Conservation (phyloP, 495 filamentous ascomycete genomes). For the Oidiodendron maius region DNA sequence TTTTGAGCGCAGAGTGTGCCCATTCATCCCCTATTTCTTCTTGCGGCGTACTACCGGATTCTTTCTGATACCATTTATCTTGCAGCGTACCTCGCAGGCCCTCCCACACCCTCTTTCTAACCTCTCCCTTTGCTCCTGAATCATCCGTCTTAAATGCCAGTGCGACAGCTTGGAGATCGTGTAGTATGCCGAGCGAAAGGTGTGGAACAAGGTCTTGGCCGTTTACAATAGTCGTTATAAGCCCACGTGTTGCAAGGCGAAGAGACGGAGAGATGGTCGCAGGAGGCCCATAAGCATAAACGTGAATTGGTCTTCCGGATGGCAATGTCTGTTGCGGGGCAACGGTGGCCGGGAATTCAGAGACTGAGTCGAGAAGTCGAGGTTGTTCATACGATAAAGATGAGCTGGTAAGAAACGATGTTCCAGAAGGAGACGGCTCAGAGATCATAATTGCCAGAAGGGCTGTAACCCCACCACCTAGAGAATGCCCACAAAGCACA, state of each 20-base stretch:
- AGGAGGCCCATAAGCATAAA: conserved; percentile 75
- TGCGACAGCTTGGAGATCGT: conserved; percentile 68
- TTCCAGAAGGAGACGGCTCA: conserved; percentile 37
- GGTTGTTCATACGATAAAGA: conserved; percentile 26
- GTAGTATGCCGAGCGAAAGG: conserved; percentile 67
- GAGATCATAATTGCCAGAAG: conserved; percentile 70
- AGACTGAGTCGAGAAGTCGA: conserved; percentile 32
- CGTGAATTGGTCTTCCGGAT: conserved; percentile 62
- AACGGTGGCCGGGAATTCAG: conserved; percentile 6
- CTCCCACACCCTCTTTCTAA: conserved; percentile 60
- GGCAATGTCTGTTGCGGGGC: conserved; percentile 39
- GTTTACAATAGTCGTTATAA: conserved; percentile 71
- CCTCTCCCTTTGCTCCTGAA: conserved; percentile 55
- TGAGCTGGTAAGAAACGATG: conserved; percentile 43
- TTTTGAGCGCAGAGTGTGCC: conserved; percentile 63
- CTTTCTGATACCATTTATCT: conserved; percentile 36
- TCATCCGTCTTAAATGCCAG: conserved; percentile 67
- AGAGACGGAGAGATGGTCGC: conserved; percentile 68
- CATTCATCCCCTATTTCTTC: conserved; percentile 54
- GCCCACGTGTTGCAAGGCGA: conserved; percentile 61
- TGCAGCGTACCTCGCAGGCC: conserved; percentile 43
- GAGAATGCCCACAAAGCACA: conserved; percentile 69
- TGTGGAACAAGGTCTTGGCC: conserved; percentile 68
- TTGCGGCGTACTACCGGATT: neutral
- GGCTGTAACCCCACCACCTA: conserved; percentile 70